phyloP scores from a whole-genome alignment of 495 filamentous ascomycete genomes.

The Corynascus novoguineensis region DNA sequence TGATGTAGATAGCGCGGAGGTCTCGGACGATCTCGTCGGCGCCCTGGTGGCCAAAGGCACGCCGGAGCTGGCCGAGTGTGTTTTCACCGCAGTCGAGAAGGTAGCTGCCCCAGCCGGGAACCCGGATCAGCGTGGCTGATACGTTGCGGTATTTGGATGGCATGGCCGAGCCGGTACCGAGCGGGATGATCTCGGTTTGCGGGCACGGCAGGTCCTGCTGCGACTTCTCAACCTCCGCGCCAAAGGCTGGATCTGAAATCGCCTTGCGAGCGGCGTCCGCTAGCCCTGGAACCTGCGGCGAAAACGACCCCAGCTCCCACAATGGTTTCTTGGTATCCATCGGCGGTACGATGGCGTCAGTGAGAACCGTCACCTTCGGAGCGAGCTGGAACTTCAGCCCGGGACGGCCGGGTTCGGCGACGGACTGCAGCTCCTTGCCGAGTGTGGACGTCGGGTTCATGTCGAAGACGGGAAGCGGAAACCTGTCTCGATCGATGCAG shows the following conservation, averaged over 20 bases:
- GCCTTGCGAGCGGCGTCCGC: slow-evolving; percentile 43
- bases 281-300: slow-evolving; percentile 45
- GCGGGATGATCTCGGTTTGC: slow-evolving; percentile 74
- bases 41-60: slow-evolving; percentile 58
- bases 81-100: slow-evolving; percentile 90
- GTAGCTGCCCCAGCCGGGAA: slow-evolving; percentile 78
- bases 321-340: slow-evolving; percentile 49
- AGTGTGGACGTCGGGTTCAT: slow-evolving; percentile 25
- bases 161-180: slow-evolving; percentile 84
- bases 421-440: slow-evolving; percentile 8
- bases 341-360: slow-evolving; percentile 41
- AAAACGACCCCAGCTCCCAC: slow-evolving; percentile 28
- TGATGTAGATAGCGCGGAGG: slow-evolving; percentile 85
- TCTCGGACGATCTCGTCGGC: slow-evolving; percentile 66
- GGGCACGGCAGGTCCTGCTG: slow-evolving; percentile 57
- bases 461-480: slow-evolving; percentile 59
- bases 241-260: slow-evolving; percentile 37
- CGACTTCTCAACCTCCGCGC: slow-evolving; percentile 32
- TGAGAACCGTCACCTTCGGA: slow-evolving; percentile 54
- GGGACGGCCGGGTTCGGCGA: slow-evolving; percentile 23
- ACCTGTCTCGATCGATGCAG: slow-evolving; percentile 62
- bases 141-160: slow-evolving; percentile 96
- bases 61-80: slow-evolving; percentile 83
- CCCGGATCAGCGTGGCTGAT: slow-evolving; percentile 74
- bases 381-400: slow-evolving; percentile 56